Base-by-base conservation (phyloP, 441 rosid genomes). In the Erysimum pusillum region DNA sequence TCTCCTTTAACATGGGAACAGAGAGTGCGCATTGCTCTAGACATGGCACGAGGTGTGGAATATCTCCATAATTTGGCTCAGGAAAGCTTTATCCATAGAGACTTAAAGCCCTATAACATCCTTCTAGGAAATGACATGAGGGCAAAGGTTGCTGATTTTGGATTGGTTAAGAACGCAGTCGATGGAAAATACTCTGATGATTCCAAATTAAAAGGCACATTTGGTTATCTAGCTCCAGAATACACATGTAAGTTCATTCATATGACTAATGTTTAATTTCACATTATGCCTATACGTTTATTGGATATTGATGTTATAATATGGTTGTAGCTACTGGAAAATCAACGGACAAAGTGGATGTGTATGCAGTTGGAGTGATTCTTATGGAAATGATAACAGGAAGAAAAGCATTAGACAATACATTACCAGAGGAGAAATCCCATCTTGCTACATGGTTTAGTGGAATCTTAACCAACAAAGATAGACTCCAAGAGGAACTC, bases 121-220 rank as follows among this genome's bases (percentile, higher is more conserved):
- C 98, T 94, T 63, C 88, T 94, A 3, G 93, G 94, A 9, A 92
- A 92, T 80, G 99, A 92, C 84, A 86, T 94, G 97, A 89, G 99
- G 58, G 99, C 98, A 4, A 94, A 94, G 75, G 98, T 92, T 58
- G 89, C 98, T 9, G 99, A 94, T 78, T 94, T 94, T 57, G 99
- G 99, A 9, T 83, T 94, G 83, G 98, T 94, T 42, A 91, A 89
- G 83, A 87, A 87, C 51, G 97, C 99, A 31, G 97, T 97, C 0
- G 99, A 92, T 51, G 97, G 94, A 38, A 89, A 91, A 45, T 84
- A 88, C 83, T 92, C 99, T 5, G 81, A 91, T 9, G 94, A 92
- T 77, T 91, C 99, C 22, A 83, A 90, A 74, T 77, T 94, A 77
- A 98, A 97, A 4, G 99, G 99, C 73, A 94, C 97, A 6, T 92